These are phyloP conservation scores for Teunomyces gatunensis DNA, from an alignment of 805 yeast species.

Conservation along the genomic window DNA sequence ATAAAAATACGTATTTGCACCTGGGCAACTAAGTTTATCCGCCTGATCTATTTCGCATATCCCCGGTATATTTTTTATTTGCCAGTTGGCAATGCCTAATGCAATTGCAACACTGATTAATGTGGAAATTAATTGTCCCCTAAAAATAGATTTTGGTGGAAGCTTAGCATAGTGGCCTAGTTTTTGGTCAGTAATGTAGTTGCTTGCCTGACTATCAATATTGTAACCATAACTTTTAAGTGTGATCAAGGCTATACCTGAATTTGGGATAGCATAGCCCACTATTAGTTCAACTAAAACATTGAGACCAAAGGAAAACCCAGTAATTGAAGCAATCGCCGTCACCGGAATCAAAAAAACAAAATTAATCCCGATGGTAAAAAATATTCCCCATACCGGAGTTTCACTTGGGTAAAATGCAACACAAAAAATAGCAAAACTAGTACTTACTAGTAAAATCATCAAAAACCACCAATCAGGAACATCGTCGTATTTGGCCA, in stretches of 20 bases:
- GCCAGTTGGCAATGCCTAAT: slow-evolving; percentile 19
- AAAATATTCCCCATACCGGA: slow-evolving; percentile 60
- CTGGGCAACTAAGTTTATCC: slow-evolving; percentile 29
- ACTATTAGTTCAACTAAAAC: slow-evolving; percentile 55
- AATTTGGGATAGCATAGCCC: slow-evolving; percentile 56
- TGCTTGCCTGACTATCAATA: slow-evolving; percentile 31
- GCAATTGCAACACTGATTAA: slow-evolving; percentile 18
- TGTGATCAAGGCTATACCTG: slow-evolving; percentile 52
- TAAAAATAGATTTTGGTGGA: slow-evolving; percentile 23
- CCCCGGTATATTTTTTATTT: slow-evolving; percentile 14
- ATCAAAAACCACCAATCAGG: slow-evolving; percentile 21
- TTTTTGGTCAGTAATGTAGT: slow-evolving; percentile 38
- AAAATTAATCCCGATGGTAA: slow-evolving; percentile 49
- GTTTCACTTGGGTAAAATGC: slow-evolving; percentile 41
- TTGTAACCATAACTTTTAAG: slow-evolving; percentile 42
- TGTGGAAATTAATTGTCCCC: slow-evolving; percentile 22
- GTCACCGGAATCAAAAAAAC: slow-evolving; percentile 52
- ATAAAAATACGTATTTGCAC: slow-evolving; percentile 30
- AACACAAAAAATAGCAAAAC: slow-evolving; percentile 29
- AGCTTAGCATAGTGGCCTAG: slow-evolving; percentile 26
- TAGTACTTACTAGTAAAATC: slow-evolving; percentile 16
- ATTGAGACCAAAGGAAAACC: slow-evolving; percentile 46
- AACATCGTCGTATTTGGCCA: slow-evolving; percentile 22
- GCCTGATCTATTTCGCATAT: slow-evolving; percentile 18
- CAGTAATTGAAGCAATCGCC: slow-evolving; percentile 48